Evolutionary conservation across 352 stramenopile genomes (phyloP).

Genomic region (Phytopythium vexans): DNA sequence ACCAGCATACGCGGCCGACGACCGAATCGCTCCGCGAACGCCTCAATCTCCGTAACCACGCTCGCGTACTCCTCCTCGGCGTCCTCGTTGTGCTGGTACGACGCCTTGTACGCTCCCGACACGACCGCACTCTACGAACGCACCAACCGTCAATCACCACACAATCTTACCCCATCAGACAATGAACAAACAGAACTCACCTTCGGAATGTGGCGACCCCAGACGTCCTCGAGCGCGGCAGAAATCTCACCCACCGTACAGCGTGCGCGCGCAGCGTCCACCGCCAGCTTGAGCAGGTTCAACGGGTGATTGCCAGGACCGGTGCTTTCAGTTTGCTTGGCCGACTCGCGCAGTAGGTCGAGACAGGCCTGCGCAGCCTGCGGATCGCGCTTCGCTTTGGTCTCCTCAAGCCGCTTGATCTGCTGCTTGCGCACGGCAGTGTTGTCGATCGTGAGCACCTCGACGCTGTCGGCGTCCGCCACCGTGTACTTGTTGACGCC

Average conservation of each 20-base stretch:
- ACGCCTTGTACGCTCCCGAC: conserved; percentile 48
- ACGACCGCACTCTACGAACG: conserved; percentile 63
- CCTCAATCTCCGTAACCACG: conserved; percentile 88
- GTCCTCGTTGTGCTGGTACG: conserved; percentile 54
- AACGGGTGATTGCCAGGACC: conserved; percentile 82
- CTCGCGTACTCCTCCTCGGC: conserved; percentile 86
- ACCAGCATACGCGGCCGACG: conserved; percentile 94
- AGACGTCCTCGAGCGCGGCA: conserved; percentile 91
- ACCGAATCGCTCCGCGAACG: conserved; percentile 91
- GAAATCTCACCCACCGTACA: conserved; percentile 97
- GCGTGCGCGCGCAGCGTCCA: conserved; percentile 87
- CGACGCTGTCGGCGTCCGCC: conserved; percentile 81
- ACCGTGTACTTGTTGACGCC: conserved; percentile 97
- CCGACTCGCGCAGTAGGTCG: conserved; percentile 38
- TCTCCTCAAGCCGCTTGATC: conserved; percentile 78
- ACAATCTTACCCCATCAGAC: no score
- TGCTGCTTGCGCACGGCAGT: conserved; percentile 88
- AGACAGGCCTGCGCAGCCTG: conserved; percentile 60
- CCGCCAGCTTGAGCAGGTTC: conserved; percentile 93
- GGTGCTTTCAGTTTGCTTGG: conserved; percentile 62
- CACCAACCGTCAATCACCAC: no score
- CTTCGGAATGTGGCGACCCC: conserved; percentile 93
- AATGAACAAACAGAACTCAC: no score
- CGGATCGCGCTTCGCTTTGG: conserved; percentile 87
- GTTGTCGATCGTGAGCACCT: conserved; percentile 95